Evolutionary conservation across 2,329 filamentous ascomycete genomes (phyloP).

Genomic region (Fusarium stilboides): DNA sequence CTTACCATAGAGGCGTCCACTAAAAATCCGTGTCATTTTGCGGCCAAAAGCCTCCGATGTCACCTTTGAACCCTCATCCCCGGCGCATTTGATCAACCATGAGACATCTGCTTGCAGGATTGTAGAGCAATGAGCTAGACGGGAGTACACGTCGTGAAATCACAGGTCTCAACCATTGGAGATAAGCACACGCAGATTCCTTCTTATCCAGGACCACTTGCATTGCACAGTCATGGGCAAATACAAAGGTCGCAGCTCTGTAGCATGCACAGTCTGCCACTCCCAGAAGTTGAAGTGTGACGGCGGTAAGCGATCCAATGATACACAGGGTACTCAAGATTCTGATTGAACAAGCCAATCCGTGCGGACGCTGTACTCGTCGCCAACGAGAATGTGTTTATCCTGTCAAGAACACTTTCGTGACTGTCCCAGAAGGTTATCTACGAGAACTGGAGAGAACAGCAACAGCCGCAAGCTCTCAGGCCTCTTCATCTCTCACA

Average conservation of each 20-base stretch:
- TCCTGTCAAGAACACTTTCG: not conserved
- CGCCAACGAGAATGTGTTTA: not conserved
- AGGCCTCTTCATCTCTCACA: not conserved
- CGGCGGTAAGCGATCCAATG: not conserved
- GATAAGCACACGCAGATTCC: too few relatives aligned
- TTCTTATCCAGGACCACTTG: too few relatives aligned
- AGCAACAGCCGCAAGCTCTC: not conserved
- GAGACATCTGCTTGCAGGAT: too few relatives aligned
- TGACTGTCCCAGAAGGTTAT: not conserved
- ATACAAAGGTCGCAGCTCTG: not conserved
- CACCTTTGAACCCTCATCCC: not conserved
- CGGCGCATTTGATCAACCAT: not conserved
- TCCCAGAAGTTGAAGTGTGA: conserved; percentile 1
- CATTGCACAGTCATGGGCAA: not conserved
- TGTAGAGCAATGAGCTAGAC: not conserved
- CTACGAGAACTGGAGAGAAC: not conserved
- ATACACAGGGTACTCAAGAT: too few relatives aligned
- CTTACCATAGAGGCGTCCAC: not conserved
- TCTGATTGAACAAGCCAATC: not conserved
- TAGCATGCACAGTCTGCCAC: conserved; percentile 2
- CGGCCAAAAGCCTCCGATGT: not conserved
- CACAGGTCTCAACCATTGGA: not conserved
- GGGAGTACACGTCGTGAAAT: too few relatives aligned
- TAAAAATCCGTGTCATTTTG: not conserved
- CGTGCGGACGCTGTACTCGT: not conserved